Base-by-base conservation (phyloP, 2,329 filamentous ascomycete genomes). In the Aspergillus ruber region DNA sequence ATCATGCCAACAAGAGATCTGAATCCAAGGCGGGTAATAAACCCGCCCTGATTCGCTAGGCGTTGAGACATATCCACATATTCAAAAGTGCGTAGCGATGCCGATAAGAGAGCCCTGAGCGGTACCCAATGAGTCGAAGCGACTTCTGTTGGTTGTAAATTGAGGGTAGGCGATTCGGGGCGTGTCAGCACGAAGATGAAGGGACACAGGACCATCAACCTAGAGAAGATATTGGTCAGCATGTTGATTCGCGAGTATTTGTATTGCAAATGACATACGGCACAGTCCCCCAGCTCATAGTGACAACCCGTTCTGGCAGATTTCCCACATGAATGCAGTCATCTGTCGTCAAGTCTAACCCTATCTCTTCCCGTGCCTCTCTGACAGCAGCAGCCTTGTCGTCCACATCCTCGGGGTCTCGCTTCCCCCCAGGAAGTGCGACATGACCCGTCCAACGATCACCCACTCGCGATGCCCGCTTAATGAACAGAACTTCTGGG, bases 361-460 rank as follows among this genome's bases (percentile, higher is more conserved):
- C 83, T 25, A 86, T 82, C 63, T 87, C 84, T 66, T 87, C 84
- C 50, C 71, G 67, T 3, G 83, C 77, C 61, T 87, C 84, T 47
- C 84, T 69, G 44, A 84, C 71, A 2, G 83, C 83, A 17, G 82
- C 79, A 17, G 77, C 78, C 50, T 75, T 69, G 58, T 86, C 84
- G 52, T 82, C 75, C 42, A 67, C 75, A 67, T 87, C 84, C 50
- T 79, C 77, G 0, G 80, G 77, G 54, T 87, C 84, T 53, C 82
- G 70, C 58, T 83, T 83, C 2, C 84, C 84, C 18, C 84, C 84
- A 0, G 84, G 84, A 3, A 86, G 66, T 0, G 84, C 84, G 48
- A 86, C 78, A 69, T 87, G 84, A 3, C 79, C 78, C 1, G 81
- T 85, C 84, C 84, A 87, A 48, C 82, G 73, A 62, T 87, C 84